Evolutionary conservation across 495 filamentous ascomycete genomes (phyloP).

Genomic region (Endocarpon pusillum): DNA sequence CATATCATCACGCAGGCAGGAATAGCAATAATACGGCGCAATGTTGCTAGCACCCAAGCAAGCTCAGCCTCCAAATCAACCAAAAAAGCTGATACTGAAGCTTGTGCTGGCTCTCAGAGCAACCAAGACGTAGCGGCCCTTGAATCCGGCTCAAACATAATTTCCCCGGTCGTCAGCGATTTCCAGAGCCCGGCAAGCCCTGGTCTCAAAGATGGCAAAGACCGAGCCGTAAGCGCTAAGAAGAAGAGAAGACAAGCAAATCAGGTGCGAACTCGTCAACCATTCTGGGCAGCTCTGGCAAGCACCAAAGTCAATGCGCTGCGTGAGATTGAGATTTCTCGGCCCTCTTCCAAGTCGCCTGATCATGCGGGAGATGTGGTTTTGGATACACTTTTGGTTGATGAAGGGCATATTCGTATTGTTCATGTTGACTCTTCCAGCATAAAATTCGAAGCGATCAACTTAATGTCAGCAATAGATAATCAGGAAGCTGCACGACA

Average conservation of each 20-base stretch:
- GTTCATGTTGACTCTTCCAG: constrained; percentile 66
- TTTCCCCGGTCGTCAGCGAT: constrained; percentile 32
- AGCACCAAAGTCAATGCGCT: constrained; percentile 88
- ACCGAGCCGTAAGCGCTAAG: constrained; percentile 45
- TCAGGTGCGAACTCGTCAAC: constrained; percentile 75
- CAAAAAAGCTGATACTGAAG: constrained; percentile 40
- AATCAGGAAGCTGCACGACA: constrained; percentile 37
- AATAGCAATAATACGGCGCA: constrained; percentile 35
- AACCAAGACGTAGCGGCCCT: constrained; percentile 27
- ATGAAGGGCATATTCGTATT: constrained; percentile 73
- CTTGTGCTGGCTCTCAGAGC: constrained; percentile 29
- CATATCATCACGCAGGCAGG: constrained; percentile 76
- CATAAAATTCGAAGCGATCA: constrained; percentile 66
- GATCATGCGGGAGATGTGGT: constrained; percentile 67
- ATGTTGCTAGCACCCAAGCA: constrained; percentile 32
- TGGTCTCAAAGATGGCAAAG: constrained; percentile 31
- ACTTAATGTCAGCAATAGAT: constrained; percentile 33
- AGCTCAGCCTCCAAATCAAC: constrained; percentile 23
- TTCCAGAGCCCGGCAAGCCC: constrained; percentile 31
- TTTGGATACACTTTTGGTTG: constrained; percentile 63
- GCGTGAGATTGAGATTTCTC: constrained; percentile 80
- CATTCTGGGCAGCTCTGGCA: constrained; percentile 84
- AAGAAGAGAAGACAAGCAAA: constrained; percentile 80
- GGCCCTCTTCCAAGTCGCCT: constrained; percentile 56
- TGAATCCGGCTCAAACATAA: constrained; percentile 28